Evolutionary conservation across 441 rosid species (phyloP).

Genomic region (Bruguiera hainesii): DNA sequence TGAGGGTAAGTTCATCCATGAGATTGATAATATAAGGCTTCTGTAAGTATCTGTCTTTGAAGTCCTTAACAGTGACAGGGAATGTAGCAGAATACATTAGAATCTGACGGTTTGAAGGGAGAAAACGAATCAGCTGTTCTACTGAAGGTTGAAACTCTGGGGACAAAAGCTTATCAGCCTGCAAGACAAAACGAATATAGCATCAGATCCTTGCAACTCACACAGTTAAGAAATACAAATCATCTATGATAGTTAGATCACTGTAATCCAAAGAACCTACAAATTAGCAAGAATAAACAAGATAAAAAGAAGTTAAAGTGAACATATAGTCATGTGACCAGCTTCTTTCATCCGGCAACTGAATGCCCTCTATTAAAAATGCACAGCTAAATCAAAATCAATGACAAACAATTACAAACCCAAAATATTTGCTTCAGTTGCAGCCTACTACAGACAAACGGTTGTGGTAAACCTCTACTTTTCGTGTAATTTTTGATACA

Average conservation of each 20-base stretch:
- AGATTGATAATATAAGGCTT: constrained; percentile 90
- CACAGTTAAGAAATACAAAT: not conserved
- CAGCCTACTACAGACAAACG: no score
- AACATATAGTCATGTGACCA: not conserved
- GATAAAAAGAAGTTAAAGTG: not conserved
- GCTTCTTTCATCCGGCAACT: not conserved
- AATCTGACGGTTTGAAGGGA: constrained; percentile 74
- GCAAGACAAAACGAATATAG: constrained; percentile 25
- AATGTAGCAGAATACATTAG: constrained; percentile 97
- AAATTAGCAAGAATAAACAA: not conserved
- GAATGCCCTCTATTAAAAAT: not conserved
- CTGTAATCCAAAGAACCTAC: not conserved
- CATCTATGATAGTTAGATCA: not conserved
- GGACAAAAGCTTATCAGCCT: constrained; percentile 98
- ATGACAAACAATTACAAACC: no score
- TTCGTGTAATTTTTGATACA: no score
- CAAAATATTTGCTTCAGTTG: no score
- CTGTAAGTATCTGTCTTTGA: constrained; percentile 79
- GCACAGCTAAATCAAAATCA: no score
- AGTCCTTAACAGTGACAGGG: constrained; percentile 96
- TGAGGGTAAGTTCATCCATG: constrained; percentile 97
- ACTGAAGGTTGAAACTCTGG: constrained; percentile 98
- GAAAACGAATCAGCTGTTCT: constrained; percentile 85
- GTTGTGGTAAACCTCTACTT: no score
- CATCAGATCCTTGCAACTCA: constrained; percentile 23